Evolutionary conservation across 2,329 filamentous ascomycete genomes (phyloP), one percentile per base, ranked within the genome.

Genomic region (Verticillium dahliae): DNA sequence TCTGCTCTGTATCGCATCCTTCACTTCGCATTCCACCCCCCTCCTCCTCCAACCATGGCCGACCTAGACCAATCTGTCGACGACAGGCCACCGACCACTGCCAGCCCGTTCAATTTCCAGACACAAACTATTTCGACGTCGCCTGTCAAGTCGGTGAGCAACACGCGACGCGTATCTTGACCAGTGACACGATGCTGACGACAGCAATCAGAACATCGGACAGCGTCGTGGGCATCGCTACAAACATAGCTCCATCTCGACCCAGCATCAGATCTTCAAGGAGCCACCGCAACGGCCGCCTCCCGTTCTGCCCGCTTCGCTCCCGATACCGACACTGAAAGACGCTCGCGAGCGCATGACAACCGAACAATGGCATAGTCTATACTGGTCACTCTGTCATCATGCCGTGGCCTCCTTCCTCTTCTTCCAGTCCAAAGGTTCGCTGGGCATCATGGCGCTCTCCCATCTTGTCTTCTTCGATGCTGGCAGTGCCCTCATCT

Each of bases 401-500:
- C 86, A 94, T 63, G 80, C 88, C 9, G 87, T 97, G 31, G 92
- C 93, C 57, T 86, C 86, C 18, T 92, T 91, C 72, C 91, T 96
- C 34, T 89, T 97, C 71, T 92, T 93, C 82, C 90, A 86, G 59
- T 91, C 92, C 1, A 86, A 92, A 63, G 92, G 92, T 38, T 96
- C 91, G 22, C 83, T 97, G 33, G 92, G 94, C 11, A 90, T 97
- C 78, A 97, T 93, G 6, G 94, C 94, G 0, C 80, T 99, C 18
- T 97, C 92, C 10, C 93, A 97, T 70, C 81, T 99, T 56, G 89
- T 98, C 62, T 91, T 98, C 74, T 99, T 97, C 73, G 95, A 99
- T 73, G 94, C 95, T 9, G 86, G 96, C 1, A 95, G 92, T 38
- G 95, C 95, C 4, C 88, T 93, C 57, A 85, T 98, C 5, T 98